Conservation (phyloP, 1,284 basidiomycete species). For the Ganoderma sp. region DNA sequence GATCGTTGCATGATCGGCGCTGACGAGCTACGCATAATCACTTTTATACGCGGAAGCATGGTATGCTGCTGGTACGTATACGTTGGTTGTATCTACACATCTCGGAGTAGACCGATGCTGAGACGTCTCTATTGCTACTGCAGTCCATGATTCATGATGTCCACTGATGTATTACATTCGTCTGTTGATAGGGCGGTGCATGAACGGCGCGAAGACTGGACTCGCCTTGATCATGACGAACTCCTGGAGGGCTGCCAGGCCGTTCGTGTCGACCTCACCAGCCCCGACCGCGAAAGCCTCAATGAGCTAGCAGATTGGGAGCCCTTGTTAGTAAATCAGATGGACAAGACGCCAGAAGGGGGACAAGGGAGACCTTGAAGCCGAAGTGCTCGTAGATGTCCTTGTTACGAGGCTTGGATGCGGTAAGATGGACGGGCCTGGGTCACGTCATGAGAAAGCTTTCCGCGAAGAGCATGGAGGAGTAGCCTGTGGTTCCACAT, state of each 20-base stretch:
- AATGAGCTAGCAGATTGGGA: not conserved
- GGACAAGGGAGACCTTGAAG: not conserved
- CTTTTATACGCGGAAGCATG: no score
- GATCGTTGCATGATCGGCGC: no score
- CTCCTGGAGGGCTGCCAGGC: not conserved
- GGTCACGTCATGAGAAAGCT: not conserved
- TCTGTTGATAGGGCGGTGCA: not conserved
- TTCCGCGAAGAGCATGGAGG: constrained; percentile 1
- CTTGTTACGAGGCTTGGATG: not conserved
- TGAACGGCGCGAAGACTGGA: not conserved
- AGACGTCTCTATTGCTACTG: not conserved
- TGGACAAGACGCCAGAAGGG: not conserved
- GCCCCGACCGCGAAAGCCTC: not conserved
- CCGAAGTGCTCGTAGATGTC: constrained; percentile 3
- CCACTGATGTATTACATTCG: not conserved
- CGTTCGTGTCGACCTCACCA: not conserved
- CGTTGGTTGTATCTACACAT: no score
- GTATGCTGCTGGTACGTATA: no score
- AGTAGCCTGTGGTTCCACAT: not conserved
- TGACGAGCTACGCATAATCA: no score
- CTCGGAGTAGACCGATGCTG: not conserved
- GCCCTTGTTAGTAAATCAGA: not conserved
- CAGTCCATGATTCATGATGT: not conserved
- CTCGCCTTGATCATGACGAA: constrained; percentile 7
- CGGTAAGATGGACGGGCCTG: not conserved